Evolutionary conservation across 2,329 filamentous ascomycete species (phyloP).

Genomic region (Exophiala calicioides): DNA sequence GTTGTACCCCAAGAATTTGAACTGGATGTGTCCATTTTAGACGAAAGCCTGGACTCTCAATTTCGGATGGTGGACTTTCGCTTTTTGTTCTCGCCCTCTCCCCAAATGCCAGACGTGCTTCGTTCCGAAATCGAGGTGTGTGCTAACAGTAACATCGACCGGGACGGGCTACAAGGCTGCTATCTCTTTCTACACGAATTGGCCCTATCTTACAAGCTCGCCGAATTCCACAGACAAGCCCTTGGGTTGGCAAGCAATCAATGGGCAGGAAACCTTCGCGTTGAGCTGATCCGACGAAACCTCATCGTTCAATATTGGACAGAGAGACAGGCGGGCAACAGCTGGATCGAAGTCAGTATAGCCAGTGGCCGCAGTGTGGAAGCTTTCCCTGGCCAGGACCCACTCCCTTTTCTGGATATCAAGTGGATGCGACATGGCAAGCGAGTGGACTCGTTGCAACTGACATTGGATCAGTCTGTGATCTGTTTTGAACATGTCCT

Average conservation of each 20-base stretch:
- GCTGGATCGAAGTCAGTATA: slow-evolving; percentile 87
- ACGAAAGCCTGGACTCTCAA: slow-evolving; percentile 78
- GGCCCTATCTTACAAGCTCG: slow-evolving; percentile 86
- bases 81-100: slow-evolving; percentile 73
- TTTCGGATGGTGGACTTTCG: slow-evolving; percentile 95
- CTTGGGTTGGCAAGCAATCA: slow-evolving; percentile 65
- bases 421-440: slow-evolving; percentile 86
- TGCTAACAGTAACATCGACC: slow-evolving; percentile 69
- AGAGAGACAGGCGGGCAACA: slow-evolving; percentile 69
- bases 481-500: slow-evolving; percentile 76
- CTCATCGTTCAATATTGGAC: slow-evolving; percentile 92
- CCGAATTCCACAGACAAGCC: slow-evolving; percentile 77
- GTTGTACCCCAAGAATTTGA: slow-evolving; percentile 82
- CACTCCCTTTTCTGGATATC: slow-evolving; percentile 41
- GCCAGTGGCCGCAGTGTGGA: slow-evolving; percentile 58
- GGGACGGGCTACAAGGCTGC: slow-evolving; percentile 73
- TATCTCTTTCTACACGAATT: slow-evolving; percentile 87
- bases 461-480: slow-evolving; percentile 65
- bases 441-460: slow-evolving; percentile 68
- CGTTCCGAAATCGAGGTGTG: slow-evolving; percentile 67
- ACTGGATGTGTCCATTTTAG: slow-evolving; percentile 85
- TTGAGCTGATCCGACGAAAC: slow-evolving; percentile 78
- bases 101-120: slow-evolving; percentile 65
- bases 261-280: slow-evolving; percentile 76
- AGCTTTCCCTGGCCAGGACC: slow-evolving; percentile 16